Conservation (phyloP, 2,329 filamentous ascomycete genomes). For the Claviceps sp. region DNA sequence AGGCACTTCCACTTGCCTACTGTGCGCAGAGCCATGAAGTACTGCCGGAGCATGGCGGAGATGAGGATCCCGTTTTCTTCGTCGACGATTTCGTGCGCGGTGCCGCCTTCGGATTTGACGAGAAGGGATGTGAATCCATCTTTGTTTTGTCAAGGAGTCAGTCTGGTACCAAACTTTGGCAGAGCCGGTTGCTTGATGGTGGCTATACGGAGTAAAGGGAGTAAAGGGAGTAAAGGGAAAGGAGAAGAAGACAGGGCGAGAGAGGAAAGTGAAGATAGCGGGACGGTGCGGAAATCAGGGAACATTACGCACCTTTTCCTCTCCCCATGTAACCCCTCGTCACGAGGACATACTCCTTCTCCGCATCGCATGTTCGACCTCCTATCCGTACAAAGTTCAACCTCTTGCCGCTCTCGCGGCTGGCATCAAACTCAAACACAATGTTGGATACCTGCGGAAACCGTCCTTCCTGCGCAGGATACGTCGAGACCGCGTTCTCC, state of each 20-base stretch:
- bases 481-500: slow-evolving; percentile 69
- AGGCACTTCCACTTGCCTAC: slow-evolving; percentile 68
- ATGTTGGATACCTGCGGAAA: slow-evolving; percentile 86
- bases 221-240: neutral
- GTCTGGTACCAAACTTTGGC: neutral
- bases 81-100: slow-evolving; percentile 63
- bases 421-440: slow-evolving; percentile 56
- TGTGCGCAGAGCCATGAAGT: slow-evolving; percentile 77
- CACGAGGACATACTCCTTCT: slow-evolving; percentile 55
- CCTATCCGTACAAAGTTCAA: slow-evolving; percentile 50
- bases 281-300: neutral
- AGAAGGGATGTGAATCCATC: slow-evolving; percentile 70
- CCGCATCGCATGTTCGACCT: slow-evolving; percentile 45
- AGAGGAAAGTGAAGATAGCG: too few relatives aligned
- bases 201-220: neutral
- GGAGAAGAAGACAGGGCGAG: too few relatives aligned
- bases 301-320: slow-evolving; percentile 52
- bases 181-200: too few relatives aligned
- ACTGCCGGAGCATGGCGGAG: slow-evolving; percentile 75
- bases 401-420: slow-evolving; percentile 44
- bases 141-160: slow-evolving; percentile 8
- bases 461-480: slow-evolving; percentile 70
- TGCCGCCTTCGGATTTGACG: slow-evolving; percentile 62
- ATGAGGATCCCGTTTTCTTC: slow-evolving; percentile 83
- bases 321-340: slow-evolving; percentile 83